Conservation (phyloP, 345 rosid species). For the Eucalyptus melliodora region DNA sequence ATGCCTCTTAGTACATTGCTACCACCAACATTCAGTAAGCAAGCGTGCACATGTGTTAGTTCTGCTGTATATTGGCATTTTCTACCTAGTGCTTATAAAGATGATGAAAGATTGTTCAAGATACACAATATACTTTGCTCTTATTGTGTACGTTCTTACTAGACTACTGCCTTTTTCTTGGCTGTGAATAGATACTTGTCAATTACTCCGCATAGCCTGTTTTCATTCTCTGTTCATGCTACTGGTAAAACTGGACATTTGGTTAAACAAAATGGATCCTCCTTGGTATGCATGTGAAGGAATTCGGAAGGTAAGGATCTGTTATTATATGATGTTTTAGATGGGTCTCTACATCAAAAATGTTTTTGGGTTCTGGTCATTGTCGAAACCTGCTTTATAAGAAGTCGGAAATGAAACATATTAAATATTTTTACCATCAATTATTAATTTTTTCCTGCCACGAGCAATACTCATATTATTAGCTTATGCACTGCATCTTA, state of each 20-base stretch:
- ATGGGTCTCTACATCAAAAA: not conserved
- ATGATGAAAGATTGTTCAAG: not conserved
- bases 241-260: not conserved
- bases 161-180: not conserved
- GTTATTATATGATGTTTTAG: not conserved
- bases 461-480: not conserved
- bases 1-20: not conserved
- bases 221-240: not conserved
- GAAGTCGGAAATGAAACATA: not conserved
- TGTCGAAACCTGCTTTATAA: not conserved
- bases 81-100: not conserved
- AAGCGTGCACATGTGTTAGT: not conserved
- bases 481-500: not conserved
- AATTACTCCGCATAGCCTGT: not conserved
- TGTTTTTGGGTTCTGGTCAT: not conserved
- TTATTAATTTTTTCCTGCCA: not conserved
- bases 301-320: not conserved
- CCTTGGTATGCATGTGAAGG: not conserved
- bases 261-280: not conserved
- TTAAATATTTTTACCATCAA: not conserved
- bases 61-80: not conserved
- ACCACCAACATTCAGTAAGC: not conserved
- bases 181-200: not conserved
- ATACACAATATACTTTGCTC: not conserved
- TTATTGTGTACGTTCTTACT: not conserved